phyloP scores from a whole-genome alignment of 2,329 filamentous ascomycete species.

The Ascochyta koolunga region DNA sequence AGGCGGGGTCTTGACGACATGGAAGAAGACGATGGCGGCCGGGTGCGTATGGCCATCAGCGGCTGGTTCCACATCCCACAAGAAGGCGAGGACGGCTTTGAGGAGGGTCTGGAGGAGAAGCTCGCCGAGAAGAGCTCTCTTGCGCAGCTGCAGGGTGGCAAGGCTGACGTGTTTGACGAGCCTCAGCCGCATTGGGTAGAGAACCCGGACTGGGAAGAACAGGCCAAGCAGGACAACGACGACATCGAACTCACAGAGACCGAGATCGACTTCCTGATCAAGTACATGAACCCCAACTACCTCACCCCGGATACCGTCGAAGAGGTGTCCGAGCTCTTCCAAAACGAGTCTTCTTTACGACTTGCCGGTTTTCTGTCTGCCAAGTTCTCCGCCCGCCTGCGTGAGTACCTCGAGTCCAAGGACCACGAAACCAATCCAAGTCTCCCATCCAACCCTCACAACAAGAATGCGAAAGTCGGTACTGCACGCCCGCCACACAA shows the following conservation, averaged over 20 bases:
- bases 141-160: slow-evolving; percentile 83
- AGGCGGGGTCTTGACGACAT: slow-evolving; percentile 64
- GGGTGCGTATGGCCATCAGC: slow-evolving; percentile 95
- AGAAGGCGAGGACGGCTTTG: slow-evolving; percentile 87
- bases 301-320: slow-evolving; percentile 90
- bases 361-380: slow-evolving; percentile 78
- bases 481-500: slow-evolving; percentile 92
- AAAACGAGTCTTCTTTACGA: slow-evolving; percentile 81
- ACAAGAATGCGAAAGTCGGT: slow-evolving; percentile 50
- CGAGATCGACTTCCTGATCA: slow-evolving; percentile 87
- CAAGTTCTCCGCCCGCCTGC: slow-evolving; percentile 77
- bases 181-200: slow-evolving; percentile 68
- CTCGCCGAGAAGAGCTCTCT: slow-evolving; percentile 88
- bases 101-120: slow-evolving; percentile 85
- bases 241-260: slow-evolving; percentile 68
- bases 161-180: slow-evolving; percentile 86
- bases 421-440: slow-evolving; percentile 54
- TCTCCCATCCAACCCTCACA: slow-evolving; percentile 40
- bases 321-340: slow-evolving; percentile 78
- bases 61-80: slow-evolving; percentile 99
- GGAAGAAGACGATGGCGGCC: slow-evolving; percentile 71
- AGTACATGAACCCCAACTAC: slow-evolving; percentile 89
- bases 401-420: slow-evolving; percentile 69
- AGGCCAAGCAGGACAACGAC: slow-evolving; percentile 54
- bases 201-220: slow-evolving; percentile 42